Percentiles rank a stretch among this genome's conserved stretches.
These are phyloP conservation scores for Blechomonas ayalai DNA, from an alignment of 208 protist genomes.

Conservation along the genomic window DNA sequence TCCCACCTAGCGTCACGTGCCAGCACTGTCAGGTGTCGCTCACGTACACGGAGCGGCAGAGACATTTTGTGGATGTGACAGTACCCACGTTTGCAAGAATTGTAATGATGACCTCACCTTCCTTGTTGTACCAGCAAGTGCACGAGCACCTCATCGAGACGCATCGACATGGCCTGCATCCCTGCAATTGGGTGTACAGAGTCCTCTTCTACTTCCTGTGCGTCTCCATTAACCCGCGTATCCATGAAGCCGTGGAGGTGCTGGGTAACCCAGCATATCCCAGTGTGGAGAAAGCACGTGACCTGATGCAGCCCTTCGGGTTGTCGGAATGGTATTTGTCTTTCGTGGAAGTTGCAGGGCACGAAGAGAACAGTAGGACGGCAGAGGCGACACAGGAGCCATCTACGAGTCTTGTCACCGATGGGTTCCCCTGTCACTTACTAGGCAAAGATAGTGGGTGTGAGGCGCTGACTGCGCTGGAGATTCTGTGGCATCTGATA, in stretches of 20 bases:
- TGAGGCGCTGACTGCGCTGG: slow-evolving; percentile 37
- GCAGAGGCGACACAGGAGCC: too few relatives aligned
- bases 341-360: slow-evolving; percentile 3
- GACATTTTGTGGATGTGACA: not conserved
- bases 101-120: slow-evolving; percentile 5
- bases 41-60: slow-evolving; percentile 17
- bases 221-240: slow-evolving; percentile 27
- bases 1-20: slow-evolving; percentile 12
- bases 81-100: slow-evolving; percentile 4
- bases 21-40: slow-evolving; percentile 13
- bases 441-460: too few relatives aligned
- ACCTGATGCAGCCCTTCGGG: slow-evolving; percentile 14
- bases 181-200: slow-evolving; percentile 65
- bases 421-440: too few relatives aligned
- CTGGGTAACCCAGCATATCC: not conserved
- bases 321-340: slow-evolving; percentile 12
- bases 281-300: slow-evolving; percentile 6
- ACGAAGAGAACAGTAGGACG: too few relatives aligned
- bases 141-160: slow-evolving; percentile 17
- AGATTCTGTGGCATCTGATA: slow-evolving; percentile 52
- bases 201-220: slow-evolving; percentile 61
- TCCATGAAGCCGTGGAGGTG: slow-evolving; percentile 9
- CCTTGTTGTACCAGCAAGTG: slow-evolving; percentile 39
- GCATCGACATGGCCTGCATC: slow-evolving; percentile 27
- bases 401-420: too few relatives aligned